Evolutionary conservation across 495 filamentous ascomycete genomes (phyloP), one percentile per base, ranked within the genome.

Genomic region (Annulohypoxylon stygium): DNA sequence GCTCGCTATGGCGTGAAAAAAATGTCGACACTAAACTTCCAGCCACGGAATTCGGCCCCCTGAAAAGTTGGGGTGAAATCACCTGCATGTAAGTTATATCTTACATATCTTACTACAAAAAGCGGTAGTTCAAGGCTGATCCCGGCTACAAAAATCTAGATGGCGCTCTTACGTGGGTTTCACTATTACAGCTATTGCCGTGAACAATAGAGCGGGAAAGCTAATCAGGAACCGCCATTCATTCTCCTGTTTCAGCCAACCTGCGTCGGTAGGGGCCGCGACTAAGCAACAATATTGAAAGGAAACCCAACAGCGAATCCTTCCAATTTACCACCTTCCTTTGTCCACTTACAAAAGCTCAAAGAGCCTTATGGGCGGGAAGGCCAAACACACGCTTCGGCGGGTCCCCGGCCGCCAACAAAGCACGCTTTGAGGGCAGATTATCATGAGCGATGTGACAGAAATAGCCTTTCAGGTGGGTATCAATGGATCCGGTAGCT

Each of bases 261-360:
- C 51, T 4, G 23, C 54, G 2, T 16, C 34, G 41, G 25, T 14
- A 41, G 54, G 37, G 53, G 33, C 53, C 18, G 34, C 18, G 34
- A 20, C 43, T 23, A 54, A 41, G 45, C 8, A 23, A 39, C 26
- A 37, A 8, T 55, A 16, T 25, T 57, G 14, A 25, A 55, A 34
- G 4, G 14, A 43, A 43, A 43, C 11, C 45, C 7, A 51, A 41
- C 55, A 37, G 33, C 34, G 57, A 57, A 68, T 68, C 65, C 65
- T 68, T 50, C 53, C 33, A 16, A 37, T 61, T 4, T 69, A 62
- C 66, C 58, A 69, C 66, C 66, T 62, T 69, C 66, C 58, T 61
- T 62, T 53, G 43, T 61, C 45, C 20, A 36, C 65, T 61, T 11
- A 33, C 58, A 48, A 16, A 62, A 43, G 34, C 58, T 25, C 14